Evolutionary conservation across 2,329 filamentous ascomycete species (phyloP), one percentile per base, ranked within the genome.

Genomic region (Trichoderma gracile): DNA sequence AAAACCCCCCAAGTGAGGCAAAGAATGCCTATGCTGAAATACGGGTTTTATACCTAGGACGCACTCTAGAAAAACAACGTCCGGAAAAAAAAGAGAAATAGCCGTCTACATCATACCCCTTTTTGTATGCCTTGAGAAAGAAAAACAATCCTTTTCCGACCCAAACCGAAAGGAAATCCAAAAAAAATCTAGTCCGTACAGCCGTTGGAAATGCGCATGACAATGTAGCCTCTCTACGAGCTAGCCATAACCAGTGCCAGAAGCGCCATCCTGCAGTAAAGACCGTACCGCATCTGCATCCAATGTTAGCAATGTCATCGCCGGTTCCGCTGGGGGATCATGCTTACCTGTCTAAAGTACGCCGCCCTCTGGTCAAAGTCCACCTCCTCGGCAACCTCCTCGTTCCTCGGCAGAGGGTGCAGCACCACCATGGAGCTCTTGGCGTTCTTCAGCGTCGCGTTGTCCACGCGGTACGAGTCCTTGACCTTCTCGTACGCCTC

Each of bases 251-350:
- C 92, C 77, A 98, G 83, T 70, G 95, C 95, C 77, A 99, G 84
- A 80, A 99, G 80, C 71, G 95, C 95, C 95, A 99, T 99, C 77
- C 95, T 90, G 78, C 91, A 96, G 84, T 97, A 98, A 72, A 99
- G 86, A 72, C 95, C 95, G 80, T 98, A 97, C 80, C 90, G 88
- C 94, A 97, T 97, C 93, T 97, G 73, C 65, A 53, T 68, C 33
- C 27, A 50, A 55, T 30, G 75, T 88, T 77, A 86, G 82, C 69
- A 69, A 63, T 33, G 42, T 33, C 27, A 45, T 42, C 46, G 3
- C 19, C 45, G n/a, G 19, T 33, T 33, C 3, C 1, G 38, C 14
- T 2, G 6, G 19, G 15, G 19, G 42, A 30, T 8, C 25, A 14
- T 27, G 85, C 91, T 87, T 80, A 97, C 94, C 90, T 99, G 95